Conservation (phyloP, 2,329 filamentous ascomycete genomes). For the Zymoseptoria tritici region DNA sequence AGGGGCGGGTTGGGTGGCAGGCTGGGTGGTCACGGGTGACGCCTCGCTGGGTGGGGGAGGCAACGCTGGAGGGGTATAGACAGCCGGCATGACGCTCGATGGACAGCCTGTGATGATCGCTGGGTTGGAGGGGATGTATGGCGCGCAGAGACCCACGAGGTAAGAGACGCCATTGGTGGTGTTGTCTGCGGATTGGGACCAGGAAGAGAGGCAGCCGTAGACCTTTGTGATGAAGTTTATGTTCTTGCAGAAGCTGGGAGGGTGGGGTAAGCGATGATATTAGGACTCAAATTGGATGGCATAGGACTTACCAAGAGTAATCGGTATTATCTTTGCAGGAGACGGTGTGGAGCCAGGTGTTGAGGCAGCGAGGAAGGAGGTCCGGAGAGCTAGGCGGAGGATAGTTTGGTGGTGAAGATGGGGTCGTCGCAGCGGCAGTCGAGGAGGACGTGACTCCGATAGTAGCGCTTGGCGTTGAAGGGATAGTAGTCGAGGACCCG, state of each 20-base stretch:
- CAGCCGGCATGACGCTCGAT: slow-evolving; percentile 45
- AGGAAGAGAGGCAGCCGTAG: slow-evolving; percentile 72
- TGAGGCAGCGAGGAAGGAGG: slow-evolving; percentile 79
- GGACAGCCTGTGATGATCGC: slow-evolving; percentile 72
- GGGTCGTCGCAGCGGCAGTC: not conserved
- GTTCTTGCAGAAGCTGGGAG: slow-evolving; percentile 64
- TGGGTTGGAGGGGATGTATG: slow-evolving; percentile 69
- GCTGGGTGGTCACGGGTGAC: slow-evolving; percentile 5
- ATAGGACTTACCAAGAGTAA: slow-evolving; percentile 40
- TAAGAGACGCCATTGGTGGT: slow-evolving; percentile 67
- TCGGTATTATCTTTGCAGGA: slow-evolving; percentile 81
- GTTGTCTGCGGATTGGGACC: slow-evolving; percentile 59
- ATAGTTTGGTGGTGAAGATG: not conserved
- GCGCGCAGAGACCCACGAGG: slow-evolving; percentile 86
- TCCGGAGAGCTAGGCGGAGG: slow-evolving; percentile 47
- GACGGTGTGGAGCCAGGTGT: slow-evolving; percentile 73
- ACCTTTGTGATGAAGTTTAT: slow-evolving; percentile 68
- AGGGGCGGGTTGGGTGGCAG: slow-evolving; percentile 8
- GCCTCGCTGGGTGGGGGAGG: slow-evolving; percentile 1
- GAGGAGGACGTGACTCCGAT: not conserved
- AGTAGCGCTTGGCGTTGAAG: not conserved
- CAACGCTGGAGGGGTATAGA: slow-evolving; percentile 9
- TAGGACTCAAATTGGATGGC: not conserved
- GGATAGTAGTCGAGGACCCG: not conserved
- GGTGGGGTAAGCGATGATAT: not conserved